Conservation (phyloP, 805 yeast species). For the Metschnikowia picachoensis region DNA sequence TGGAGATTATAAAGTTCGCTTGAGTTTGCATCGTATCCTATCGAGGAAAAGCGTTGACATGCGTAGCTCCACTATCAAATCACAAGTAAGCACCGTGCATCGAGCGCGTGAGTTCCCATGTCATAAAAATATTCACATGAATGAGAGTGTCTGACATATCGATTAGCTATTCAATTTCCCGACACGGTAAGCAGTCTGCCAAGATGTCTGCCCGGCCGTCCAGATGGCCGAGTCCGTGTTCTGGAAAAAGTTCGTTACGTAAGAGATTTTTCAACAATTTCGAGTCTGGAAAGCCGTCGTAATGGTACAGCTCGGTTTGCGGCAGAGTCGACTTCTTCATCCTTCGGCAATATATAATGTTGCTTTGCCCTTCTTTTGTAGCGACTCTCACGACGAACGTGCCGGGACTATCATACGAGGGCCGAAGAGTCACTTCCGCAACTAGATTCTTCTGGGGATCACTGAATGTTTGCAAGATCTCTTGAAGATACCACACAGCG, state of each 20-base stretch:
- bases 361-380: conserved; percentile 4
- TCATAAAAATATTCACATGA: too few species aligned
- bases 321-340: conserved; percentile 36
- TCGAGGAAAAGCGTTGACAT: too few species aligned
- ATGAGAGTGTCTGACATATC: neutral
- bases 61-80: too few species aligned
- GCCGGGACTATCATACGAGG: conserved; percentile 24
- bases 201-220: conserved; percentile 32
- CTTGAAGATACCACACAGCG: conserved; percentile 86
- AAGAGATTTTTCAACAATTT: conserved; percentile 69
- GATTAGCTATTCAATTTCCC: conserved; percentile 6
- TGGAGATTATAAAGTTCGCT: too few species aligned
- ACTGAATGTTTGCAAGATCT: conserved; percentile 79
- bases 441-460: conserved; percentile 33
- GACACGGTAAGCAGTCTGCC: conserved; percentile 14
- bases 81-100: too few species aligned
- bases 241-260: conserved; percentile 56
- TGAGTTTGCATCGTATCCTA: too few species aligned
- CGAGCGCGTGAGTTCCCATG: too few species aligned
- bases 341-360: conserved; percentile 51
- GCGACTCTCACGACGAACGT: conserved; percentile 15
- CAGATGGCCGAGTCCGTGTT: conserved; percentile 57
- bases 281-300: conserved; percentile 85
- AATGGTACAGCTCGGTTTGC: conserved; percentile 28
- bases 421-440: conserved; percentile 29